These are phyloP conservation scores for Pinus albicaulis DNA, from an alignment of 75 land plant species.

Conservation along the genomic window DNA sequence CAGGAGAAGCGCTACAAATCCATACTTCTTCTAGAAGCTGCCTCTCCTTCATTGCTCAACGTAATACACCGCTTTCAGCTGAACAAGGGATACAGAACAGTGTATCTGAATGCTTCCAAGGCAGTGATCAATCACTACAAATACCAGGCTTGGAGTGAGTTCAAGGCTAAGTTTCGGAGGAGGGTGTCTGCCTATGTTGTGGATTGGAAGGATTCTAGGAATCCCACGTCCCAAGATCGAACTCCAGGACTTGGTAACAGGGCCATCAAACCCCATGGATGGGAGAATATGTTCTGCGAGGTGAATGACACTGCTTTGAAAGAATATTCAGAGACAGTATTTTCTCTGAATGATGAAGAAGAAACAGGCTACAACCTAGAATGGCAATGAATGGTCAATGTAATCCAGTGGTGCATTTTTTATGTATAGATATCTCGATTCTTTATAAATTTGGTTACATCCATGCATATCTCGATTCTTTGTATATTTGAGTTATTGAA, in stretches of 20 bases:
- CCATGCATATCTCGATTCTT: too few relatives aligned
- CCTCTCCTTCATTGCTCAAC: conserved; percentile 39
- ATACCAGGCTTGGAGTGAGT: conserved; percentile 91
- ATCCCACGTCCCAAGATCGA: conserved; percentile 66
- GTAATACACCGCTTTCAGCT: conserved; percentile 72
- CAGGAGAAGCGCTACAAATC: conserved; percentile 74
- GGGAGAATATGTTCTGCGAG: conserved; percentile 64
- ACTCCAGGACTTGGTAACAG: conserved; percentile 66
- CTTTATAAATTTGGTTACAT: too few relatives aligned
- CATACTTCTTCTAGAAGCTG: conserved; percentile 43
- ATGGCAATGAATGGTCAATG: too few relatives aligned
- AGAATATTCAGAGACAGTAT: conserved; percentile 17
- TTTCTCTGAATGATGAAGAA: not conserved
- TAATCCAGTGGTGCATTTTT: too few relatives aligned
- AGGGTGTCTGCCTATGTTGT: conserved; percentile 81
- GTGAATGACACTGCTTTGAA: conserved; percentile 48
- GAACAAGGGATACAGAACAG: conserved; percentile 21
- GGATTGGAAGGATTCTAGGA: conserved; percentile 65
- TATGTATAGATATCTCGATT: too few relatives aligned
- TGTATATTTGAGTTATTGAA: too few relatives aligned
- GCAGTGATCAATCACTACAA: conserved; percentile 87
- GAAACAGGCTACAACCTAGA: too few relatives aligned
- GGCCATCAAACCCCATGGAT: conserved; percentile 54
- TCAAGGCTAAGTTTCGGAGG: conserved; percentile 64
- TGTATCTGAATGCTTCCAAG: conserved; percentile 1